Percentiles rank a stretch among this genome's conserved stretches.
Evolutionary conservation across 805 yeast genomes (phyloP).

Genomic region (Komagataella phaffii): DNA sequence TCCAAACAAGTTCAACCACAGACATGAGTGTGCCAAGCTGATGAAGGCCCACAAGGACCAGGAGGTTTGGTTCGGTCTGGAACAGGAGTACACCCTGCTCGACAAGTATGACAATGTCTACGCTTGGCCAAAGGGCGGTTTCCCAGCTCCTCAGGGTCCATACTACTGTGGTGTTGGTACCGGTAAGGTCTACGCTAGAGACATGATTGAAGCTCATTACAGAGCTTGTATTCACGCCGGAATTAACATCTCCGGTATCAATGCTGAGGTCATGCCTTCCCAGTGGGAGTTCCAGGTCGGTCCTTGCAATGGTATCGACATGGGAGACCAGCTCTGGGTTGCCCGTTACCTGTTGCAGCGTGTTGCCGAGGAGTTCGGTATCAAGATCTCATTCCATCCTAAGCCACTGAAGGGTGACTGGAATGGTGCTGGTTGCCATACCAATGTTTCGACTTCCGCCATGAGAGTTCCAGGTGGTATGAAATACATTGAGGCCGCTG

Average conservation of each 20-base stretch:
- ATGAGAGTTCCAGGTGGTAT: conserved; percentile 97
- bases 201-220: conserved; percentile 97
- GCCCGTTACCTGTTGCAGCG: conserved; percentile 88
- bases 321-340: conserved; percentile 97
- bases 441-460: conserved; percentile 84
- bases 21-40: conserved; percentile 91
- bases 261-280: conserved; percentile 99
- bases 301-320: conserved; percentile 86
- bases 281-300: conserved; percentile 99
- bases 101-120: conserved; percentile 83
- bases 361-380: conserved; percentile 98
- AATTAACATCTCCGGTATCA: conserved; percentile 83
- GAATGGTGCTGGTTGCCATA: conserved; percentile 99
- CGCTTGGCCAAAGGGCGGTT: conserved; percentile 99
- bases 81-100: conserved; percentile 95
- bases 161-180: conserved; percentile 99
- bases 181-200: conserved; percentile 96
- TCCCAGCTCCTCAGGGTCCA: conserved; percentile 99
- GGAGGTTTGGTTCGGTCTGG: conserved; percentile 94
- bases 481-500: conserved; percentile 84
- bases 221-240: conserved; percentile 95
- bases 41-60: conserved; percentile 83
- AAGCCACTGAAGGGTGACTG: conserved; percentile 98
- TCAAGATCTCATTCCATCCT: conserved; percentile 98
- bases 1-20: conserved; percentile 96